phyloP scores from a whole-genome alignment of 805 yeast species.

The Trichomonascus vanleenenianus region DNA sequence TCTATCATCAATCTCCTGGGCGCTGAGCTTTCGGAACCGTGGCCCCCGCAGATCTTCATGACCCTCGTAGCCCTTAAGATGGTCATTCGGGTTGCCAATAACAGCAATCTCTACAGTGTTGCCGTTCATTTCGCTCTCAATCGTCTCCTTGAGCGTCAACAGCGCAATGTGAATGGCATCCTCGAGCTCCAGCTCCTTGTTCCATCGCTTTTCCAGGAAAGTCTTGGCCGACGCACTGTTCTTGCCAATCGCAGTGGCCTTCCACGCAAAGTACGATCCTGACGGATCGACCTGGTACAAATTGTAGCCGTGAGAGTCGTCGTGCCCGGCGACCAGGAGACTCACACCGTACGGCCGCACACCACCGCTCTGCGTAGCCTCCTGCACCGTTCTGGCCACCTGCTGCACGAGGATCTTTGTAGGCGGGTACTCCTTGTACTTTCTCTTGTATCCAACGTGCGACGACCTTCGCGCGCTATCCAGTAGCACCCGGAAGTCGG shows the following conservation, averaged over 20 bases:
- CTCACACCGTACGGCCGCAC: conserved; percentile 99
- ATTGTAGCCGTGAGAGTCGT: conserved; percentile 66
- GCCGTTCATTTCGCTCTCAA: conserved; percentile 97
- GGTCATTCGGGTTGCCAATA: conserved; percentile 75
- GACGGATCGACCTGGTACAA: conserved; percentile 97
- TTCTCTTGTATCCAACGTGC: conserved; percentile 85
- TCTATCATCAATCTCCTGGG: conserved; percentile 94
- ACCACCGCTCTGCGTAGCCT: conserved; percentile 98
- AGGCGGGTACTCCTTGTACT: conserved; percentile 96
- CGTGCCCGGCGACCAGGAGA: conserved; percentile 87
- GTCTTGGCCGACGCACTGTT: conserved; percentile 96
- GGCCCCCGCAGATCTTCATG: conserved; percentile 72
- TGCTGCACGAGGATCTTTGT: conserved; percentile 89
- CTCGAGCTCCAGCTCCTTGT: conserved; percentile 91
- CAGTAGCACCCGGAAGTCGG: conserved; percentile 90
- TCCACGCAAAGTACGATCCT: conserved; percentile 98
- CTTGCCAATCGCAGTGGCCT: conserved; percentile 97
- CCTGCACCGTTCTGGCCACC: conserved; percentile 94
- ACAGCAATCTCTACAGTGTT: conserved; percentile 90
- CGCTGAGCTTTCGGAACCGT: conserved; percentile 70
- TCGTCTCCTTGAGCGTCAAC: conserved; percentile 87
- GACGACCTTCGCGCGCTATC: conserved; percentile 92
- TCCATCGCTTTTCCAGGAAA: conserved; percentile 96
- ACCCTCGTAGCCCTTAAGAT: conserved; percentile 78
- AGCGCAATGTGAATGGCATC: conserved; percentile 97